A percentile compares a stretch with the other conserved stretches of the same genome.
Conservation (phyloP, 441 rosid genomes). For the Breynia disticha region DNA sequence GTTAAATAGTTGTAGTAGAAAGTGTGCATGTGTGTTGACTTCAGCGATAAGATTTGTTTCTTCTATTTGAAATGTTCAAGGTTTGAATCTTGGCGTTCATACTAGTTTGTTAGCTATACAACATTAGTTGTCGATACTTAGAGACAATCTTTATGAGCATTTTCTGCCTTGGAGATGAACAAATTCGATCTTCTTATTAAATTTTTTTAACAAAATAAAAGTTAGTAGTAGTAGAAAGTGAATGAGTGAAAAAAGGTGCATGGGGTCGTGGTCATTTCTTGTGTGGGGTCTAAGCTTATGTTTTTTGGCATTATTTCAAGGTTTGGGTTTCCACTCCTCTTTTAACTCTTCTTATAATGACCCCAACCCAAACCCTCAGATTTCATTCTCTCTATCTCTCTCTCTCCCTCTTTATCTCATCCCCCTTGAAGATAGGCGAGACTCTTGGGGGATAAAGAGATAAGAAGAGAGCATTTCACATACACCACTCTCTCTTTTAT, state of each 20-base stretch:
- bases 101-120: too few relatives aligned
- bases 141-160: too few relatives aligned
- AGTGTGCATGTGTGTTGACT: slow-evolving; percentile 19
- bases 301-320: slow-evolving; percentile 13
- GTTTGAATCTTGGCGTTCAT: too few relatives aligned
- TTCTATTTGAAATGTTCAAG: too few relatives aligned
- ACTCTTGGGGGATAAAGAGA: slow-evolving; percentile 48
- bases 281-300: slow-evolving; percentile 19
- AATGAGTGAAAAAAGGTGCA: slow-evolving; percentile 33
- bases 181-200: too few relatives aligned
- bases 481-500: not conserved
- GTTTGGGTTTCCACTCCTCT: slow-evolving; percentile 39
- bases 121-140: too few relatives aligned
- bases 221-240: not conserved
- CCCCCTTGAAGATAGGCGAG: slow-evolving; percentile 67
- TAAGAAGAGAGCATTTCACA: slow-evolving; percentile 11
- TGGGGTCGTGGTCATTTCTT: slow-evolving; percentile 62
- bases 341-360: slow-evolving; percentile 35
- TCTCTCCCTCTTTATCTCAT: slow-evolving; percentile 13
- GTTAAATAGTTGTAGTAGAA: not conserved
- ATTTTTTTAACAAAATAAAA: too few relatives aligned
- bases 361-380: slow-evolving; percentile 38
- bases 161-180: too few relatives aligned
- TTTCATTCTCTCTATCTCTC: slow-evolving; percentile 16
- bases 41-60: too few relatives aligned